Base-by-base conservation (phyloP, 2,329 filamentous ascomycete species). In the Fusarium euwallaceae region DNA sequence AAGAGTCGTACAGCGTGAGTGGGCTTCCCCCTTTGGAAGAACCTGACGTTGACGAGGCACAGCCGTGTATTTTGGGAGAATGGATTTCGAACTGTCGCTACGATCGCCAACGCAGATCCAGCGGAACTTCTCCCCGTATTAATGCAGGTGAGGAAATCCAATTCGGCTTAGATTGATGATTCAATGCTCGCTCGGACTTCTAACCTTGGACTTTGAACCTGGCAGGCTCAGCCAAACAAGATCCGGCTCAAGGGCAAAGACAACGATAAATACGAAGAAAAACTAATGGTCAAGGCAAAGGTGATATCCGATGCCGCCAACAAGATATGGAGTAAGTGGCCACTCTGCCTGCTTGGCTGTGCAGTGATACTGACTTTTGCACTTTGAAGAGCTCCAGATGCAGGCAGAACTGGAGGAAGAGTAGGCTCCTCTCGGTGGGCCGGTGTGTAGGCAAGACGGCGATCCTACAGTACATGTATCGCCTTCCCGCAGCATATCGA, bases 1-100 rank as follows among this genome's bases (percentile, higher is more conserved):
- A 95, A 95, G 81, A 94, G 92, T 78, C 90, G 92, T 64, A 95
- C 93, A 16, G 93, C 93, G 79, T 88, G 86, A 63, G 86, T 79
- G 12, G 16, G 34, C 45, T 39, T n/a, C 22, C 20, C 53, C n/a
- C 24, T 58, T 7, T 3, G 48, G 14, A 10, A n/a, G n/a, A 53
- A 14, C 6, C 37, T 20, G 58, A 66, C 73, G 51, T 55, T 69
- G 59, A 73, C 37, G 55, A 36, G 17, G 59, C 6, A 29, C 27
- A 84, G 83, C 5, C 80, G 89, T 16, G 86, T 94, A 7, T 92
- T 95, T 71, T 93, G 93, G 87, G 93, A 95, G 66, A 94, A 93
- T 80, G 93, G 93, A 2, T 93, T 93, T 78, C 92, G 90, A 77
- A 92, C 89, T 27, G 84, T 95, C 32, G 90, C 91, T 39, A 87